Conservation (phyloP, 1,284 basidiomycete genomes). For the Thelephora terrestris region DNA sequence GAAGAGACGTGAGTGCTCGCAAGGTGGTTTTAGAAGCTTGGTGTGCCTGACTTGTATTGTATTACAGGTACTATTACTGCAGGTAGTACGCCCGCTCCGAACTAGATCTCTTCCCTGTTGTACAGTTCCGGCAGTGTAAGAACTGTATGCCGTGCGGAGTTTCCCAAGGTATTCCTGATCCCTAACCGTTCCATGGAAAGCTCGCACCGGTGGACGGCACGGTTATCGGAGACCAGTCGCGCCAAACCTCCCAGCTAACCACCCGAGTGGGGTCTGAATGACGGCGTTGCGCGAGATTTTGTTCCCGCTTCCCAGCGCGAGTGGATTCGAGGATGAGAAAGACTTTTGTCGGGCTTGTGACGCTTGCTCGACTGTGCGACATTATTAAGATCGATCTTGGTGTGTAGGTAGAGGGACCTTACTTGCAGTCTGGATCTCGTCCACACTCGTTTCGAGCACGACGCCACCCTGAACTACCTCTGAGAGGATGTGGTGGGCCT, state of each 20-base stretch:
- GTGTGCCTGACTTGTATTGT: too few relatives aligned
- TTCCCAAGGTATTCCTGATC: slow-evolving; percentile 1
- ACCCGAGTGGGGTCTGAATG: slow-evolving; percentile 64
- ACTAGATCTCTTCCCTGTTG: too few relatives aligned
- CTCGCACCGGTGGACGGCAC: neutral
- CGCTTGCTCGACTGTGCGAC: slow-evolving; percentile 48
- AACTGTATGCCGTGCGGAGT: too few relatives aligned
- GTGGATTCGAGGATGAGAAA: slow-evolving; percentile 64
- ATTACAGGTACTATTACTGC: too few relatives aligned
- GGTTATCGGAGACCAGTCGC: slow-evolving; percentile 32
- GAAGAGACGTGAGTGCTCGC: slow-evolving; percentile 43
- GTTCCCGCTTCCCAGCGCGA: slow-evolving; percentile 54
- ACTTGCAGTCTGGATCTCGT: slow-evolving; percentile 79
- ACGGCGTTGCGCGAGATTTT: slow-evolving; percentile 51
- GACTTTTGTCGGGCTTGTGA: slow-evolving; percentile 66
- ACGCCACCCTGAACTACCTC: slow-evolving; percentile 97
- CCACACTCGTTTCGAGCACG: slow-evolving; percentile 96
- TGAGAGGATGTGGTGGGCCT: slow-evolving; percentile 90
- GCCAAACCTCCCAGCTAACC: slow-evolving; percentile 65
- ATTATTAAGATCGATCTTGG: neutral
- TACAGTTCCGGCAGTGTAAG: too few relatives aligned
- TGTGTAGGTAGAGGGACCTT: slow-evolving; percentile 16
- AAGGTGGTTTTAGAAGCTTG: neutral
- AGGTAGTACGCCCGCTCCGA: too few relatives aligned
- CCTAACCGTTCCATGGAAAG: slow-evolving; percentile 4